phyloP scores from a whole-genome alignment of 345 rosid genomes.

The Draba incana region DNA sequence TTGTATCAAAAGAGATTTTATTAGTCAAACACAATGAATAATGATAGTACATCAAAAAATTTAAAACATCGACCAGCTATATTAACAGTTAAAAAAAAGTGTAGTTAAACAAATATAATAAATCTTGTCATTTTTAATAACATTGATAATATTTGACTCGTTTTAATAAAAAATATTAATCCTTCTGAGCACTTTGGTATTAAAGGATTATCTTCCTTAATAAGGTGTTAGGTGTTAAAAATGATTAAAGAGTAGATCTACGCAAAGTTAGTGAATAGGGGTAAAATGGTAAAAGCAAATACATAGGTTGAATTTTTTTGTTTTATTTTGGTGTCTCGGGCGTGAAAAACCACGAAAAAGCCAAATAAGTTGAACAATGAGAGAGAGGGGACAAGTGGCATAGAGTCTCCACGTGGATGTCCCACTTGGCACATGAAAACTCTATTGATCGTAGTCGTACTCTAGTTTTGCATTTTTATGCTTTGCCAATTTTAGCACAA shows the following conservation, averaged over 20 bases:
- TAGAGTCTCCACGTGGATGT: conserved; percentile 37
- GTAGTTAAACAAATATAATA: too few species aligned
- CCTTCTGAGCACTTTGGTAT: too few species aligned
- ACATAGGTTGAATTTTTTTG: background rate
- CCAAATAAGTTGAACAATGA: conserved; percentile 12
- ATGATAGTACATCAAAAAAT: background rate
- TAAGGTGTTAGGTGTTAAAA: too few species aligned
- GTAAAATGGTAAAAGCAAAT: conserved; percentile 17
- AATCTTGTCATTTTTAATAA: too few species aligned
- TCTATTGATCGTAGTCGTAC: conserved; percentile 11
- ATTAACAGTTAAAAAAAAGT: too few species aligned
- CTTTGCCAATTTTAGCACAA: conserved; percentile 25
- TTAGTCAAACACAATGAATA: background rate
- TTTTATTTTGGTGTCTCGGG: conserved; percentile 6
- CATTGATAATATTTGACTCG: too few species aligned
- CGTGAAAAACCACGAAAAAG: conserved; percentile 36
- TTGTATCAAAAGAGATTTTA: background rate
- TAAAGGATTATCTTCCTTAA: too few species aligned
- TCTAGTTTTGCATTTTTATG: conserved; percentile 16
- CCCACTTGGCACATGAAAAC: conserved; percentile 39
- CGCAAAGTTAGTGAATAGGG: background rate
- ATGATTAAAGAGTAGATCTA: conserved; percentile 12
- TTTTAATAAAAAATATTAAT: too few species aligned
- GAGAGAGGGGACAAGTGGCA: conserved; percentile 33
- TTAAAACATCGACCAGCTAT: too few species aligned